Base-by-base conservation (phyloP, 2,329 filamentous ascomycete genomes). In the Cladosporium halotolerans region DNA sequence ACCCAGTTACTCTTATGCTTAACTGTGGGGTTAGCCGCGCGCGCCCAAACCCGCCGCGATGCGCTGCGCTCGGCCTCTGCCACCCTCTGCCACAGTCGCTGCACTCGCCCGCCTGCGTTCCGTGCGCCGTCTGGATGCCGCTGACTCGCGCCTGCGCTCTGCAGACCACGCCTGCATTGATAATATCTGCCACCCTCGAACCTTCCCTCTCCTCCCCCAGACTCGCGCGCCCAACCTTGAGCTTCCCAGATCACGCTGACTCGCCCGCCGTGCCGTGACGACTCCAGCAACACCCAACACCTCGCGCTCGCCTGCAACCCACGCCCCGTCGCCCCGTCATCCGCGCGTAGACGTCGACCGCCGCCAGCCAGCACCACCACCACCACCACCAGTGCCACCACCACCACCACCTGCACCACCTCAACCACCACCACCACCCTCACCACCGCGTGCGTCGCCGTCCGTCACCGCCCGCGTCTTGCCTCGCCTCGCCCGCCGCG, bases 1-100 rank as follows among this genome's bases (percentile, higher is more conserved):
- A 64, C 60, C 64, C 62, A 57, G 53, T 59, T 54, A 48, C 57
- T 55, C 57, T 65, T 65, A 65, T 63, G 62, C 62, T 61, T 63
- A 64, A 63, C 52, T 58, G 61, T 61, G 61, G 61, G 57, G 59
- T 53, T 53, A 39, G 47, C 18, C 45, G 19, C 13, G 33, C 23
- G 23, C 23, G 23, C 23, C 23, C 23, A 28, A 28, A 28, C 23
- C 23, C 23, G 23, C 23, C 23, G 23, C 23, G 23, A 28, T 28
- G 23, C 23, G 34, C 45, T 41, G 44, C 44, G 39, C 45, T 34
- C 33, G 39, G 47, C 19, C n/a, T 45, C 40, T 39, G 42, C 43
- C 19, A 34, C 33, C 28, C 28, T 28, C 23, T 14, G 32, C 40
- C 10, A 11, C 34, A 11, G 34, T 11, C 14, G 28, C 45, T 39